Conservation (phyloP, 2,329 filamentous ascomycete species). For the Alternaria sp. region DNA sequence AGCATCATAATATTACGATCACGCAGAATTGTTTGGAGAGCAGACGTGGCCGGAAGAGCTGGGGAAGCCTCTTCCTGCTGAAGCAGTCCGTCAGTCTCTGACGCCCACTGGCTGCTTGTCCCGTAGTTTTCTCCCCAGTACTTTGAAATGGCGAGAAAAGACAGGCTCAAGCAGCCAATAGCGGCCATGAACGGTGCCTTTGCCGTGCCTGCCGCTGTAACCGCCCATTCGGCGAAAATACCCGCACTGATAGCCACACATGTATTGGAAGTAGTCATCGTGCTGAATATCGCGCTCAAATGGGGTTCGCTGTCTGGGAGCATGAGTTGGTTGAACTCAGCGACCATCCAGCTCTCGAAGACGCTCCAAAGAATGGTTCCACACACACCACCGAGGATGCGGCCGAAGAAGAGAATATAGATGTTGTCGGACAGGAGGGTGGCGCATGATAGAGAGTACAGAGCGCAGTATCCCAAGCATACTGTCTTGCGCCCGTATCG, state of each 20-base stretch:
- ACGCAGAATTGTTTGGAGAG: constrained; percentile 36
- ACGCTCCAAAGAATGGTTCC: constrained; percentile 66
- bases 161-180: constrained; percentile 55
- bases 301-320: constrained; percentile 56
- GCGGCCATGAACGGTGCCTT: constrained; percentile 62
- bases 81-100: constrained; percentile 36
- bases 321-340: constrained; percentile 62
- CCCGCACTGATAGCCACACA: constrained; percentile 63
- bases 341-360: constrained; percentile 70
- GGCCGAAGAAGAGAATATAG: constrained; percentile 60
- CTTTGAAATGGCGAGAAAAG: constrained; percentile 58
- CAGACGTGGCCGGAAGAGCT: constrained; percentile 30
- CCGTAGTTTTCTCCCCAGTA: constrained; percentile 65
- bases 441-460: constrained; percentile 63
- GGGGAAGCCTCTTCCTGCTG: constrained; percentile 40
- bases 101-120: constrained; percentile 25
- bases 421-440: constrained; percentile 60
- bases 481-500: constrained; percentile 61
- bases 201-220: constrained; percentile 58
- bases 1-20: constrained; percentile 62
- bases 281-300: constrained; percentile 63
- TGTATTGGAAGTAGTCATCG: constrained; percentile 60
- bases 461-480: constrained; percentile 64
- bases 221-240: constrained; percentile 62
- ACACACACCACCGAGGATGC: constrained; percentile 63